Evolutionary conservation across 2,329 filamentous ascomycete species (phyloP).

Genomic region (Sporothrix inflata): DNA sequence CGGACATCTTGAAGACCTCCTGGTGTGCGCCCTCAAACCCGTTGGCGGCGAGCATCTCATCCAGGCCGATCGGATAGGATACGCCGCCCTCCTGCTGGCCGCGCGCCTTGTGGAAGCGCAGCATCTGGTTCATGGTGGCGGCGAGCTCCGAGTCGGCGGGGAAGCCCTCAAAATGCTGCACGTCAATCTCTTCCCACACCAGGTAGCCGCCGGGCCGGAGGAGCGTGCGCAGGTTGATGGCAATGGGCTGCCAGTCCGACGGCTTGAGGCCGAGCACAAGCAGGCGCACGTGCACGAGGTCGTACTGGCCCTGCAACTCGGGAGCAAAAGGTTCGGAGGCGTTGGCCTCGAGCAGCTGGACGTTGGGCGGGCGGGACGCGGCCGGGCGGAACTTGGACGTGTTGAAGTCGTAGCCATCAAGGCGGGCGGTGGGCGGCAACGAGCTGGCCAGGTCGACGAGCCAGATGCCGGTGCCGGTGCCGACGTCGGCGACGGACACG

Average conservation of each 20-base stretch:
- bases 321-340: conserved; percentile 16
- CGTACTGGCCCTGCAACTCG: conserved; percentile 25
- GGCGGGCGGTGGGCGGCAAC: conserved; percentile 23
- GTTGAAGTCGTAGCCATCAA: conserved; percentile 30
- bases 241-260: conserved; percentile 23
- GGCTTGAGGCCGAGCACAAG: conserved; percentile 21
- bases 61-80: not conserved
- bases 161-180: not conserved
- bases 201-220: conserved; percentile 30
- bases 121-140: not conserved
- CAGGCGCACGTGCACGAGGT: conserved; percentile 31
- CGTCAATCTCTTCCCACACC: conserved; percentile 30
- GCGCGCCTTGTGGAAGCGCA: not conserved
- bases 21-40: not conserved
- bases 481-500: conserved; percentile 13
- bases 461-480: conserved; percentile 31
- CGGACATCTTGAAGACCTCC: not conserved
- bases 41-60: not conserved
- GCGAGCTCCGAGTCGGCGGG: not conserved
- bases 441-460: conserved; percentile 28
- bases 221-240: conserved; percentile 16
- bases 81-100: not conserved
- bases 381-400: conserved; percentile 29
- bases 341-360: conserved; percentile 23
- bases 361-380: conserved; percentile 23